Base-by-base conservation (phyloP, 352 stramenopile species). In the Phytophthora capsici region DNA sequence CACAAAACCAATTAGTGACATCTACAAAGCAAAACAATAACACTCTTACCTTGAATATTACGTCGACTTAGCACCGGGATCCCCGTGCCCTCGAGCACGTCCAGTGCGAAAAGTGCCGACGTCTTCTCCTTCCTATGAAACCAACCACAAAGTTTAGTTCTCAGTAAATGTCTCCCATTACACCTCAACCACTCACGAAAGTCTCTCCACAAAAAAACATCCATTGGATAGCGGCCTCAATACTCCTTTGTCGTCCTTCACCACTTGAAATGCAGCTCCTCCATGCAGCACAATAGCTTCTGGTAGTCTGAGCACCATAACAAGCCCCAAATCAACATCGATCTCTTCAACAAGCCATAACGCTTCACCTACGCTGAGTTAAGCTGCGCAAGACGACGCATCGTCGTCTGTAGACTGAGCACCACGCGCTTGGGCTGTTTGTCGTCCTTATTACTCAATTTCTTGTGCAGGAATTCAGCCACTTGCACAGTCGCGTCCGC, bases 151-250 rank as follows among this genome's bases (percentile, higher is more conserved):
- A 10, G 2, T 37, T 13, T 34, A 34, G 28, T 12, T 1, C 8
- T 13, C 10, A 34, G 2, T 14, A 34, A 12, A 8, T 30, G 4
- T 12, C 8, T 9, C 8, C 28, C 8, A 34, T 14, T 14, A 14
- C 10, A 34, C 8, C 9, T 34, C 28, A 4, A 34, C 3, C 38
- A 79, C 81, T 66, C 74, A 95, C 87, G 82, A 62, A 19, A 95
- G 74, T 30, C 85, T 78, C 59, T 95, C 87, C 25, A 94, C 75
- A 51, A 90, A 95, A 65, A 84, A 88, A 65, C 79, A 91, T 38
- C 87, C 87, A 44, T 88, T 78, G 1, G 80, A 86, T 12, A 92
- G 62, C 8, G 83, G 82, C 16, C 71, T 77, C 19, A 95, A 53
- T 7, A 79, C 54, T 19, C 60, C 71, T 1, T 85, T 57, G 38